phyloP scores from a whole-genome alignment of 1,284 basidiomycete genomes.

The Rhizopogon parksii region DNA sequence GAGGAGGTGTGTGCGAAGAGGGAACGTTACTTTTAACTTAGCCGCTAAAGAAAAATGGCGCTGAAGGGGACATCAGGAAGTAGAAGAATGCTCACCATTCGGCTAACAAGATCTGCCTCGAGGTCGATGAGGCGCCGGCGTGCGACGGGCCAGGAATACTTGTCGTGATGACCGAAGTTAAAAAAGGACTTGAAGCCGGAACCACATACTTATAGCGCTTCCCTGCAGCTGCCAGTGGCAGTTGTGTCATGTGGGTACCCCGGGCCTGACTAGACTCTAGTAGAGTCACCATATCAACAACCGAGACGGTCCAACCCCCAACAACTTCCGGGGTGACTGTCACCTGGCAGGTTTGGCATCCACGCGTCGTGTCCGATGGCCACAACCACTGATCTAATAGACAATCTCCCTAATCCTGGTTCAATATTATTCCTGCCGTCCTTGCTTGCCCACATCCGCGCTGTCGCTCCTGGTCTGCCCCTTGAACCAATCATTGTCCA shows the following conservation, averaged over 20 bases:
- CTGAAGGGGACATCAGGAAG: neutral
- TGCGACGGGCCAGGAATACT: neutral
- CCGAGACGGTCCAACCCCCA: neutral
- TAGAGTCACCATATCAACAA: neutral
- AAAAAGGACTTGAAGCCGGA: neutral
- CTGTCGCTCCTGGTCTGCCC: slow-evolving; percentile 39
- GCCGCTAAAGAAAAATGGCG: neutral
- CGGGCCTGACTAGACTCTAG: too few species aligned
- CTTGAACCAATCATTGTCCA: slow-evolving; percentile 59
- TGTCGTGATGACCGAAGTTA: neutral
- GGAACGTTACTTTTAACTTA: neutral
- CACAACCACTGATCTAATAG: slow-evolving; percentile 3
- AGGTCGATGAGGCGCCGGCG: neutral
- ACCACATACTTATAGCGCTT: too few species aligned
- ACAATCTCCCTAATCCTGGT: slow-evolving; percentile 32
- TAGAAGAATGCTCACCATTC: neutral
- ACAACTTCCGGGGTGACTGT: too few species aligned
- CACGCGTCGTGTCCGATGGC: slow-evolving; percentile 4
- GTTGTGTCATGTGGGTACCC: neutral
- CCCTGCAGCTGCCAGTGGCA: neutral
- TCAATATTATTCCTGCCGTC: slow-evolving; percentile 47
- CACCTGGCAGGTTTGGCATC: too few species aligned
- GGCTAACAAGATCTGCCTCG: neutral
- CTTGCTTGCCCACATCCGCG: slow-evolving; percentile 40
- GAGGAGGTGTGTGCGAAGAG: neutral